Conservation (phyloP, 2,329 filamentous ascomycete genomes). For the Penicillium sp. region DNA sequence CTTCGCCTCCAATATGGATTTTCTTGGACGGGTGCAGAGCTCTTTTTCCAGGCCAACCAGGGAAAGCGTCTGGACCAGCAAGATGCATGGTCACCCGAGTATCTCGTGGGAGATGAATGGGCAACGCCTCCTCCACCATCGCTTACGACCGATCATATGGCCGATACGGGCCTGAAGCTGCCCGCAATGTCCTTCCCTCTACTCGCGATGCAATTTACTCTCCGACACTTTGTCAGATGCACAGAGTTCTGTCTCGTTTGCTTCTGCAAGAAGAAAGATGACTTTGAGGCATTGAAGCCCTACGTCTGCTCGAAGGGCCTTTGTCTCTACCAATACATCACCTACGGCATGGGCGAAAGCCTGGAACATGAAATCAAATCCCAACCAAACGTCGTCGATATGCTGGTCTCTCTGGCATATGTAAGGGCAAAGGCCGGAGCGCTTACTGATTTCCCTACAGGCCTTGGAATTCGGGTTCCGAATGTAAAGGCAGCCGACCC, state of each 20-base stretch:
- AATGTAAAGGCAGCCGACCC: background rate
- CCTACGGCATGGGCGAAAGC: slow-evolving; percentile 75
- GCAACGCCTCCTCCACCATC: slow-evolving; percentile 35
- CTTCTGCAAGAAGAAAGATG: slow-evolving; percentile 60
- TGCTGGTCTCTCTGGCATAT: slow-evolving; percentile 79
- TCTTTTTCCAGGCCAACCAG: slow-evolving; percentile 49
- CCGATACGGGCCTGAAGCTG: slow-evolving; percentile 17
- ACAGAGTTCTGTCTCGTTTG: slow-evolving; percentile 85
- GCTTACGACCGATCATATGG: slow-evolving; percentile 50
- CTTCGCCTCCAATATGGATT: slow-evolving; percentile 51
- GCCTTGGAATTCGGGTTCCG: slow-evolving; percentile 53
- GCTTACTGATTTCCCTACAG: slow-evolving; percentile 53
- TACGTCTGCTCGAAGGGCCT: slow-evolving; percentile 71
- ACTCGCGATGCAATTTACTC: slow-evolving; percentile 65
- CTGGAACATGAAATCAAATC: slow-evolving; percentile 77
- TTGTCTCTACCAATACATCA: slow-evolving; percentile 84
- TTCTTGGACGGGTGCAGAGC: slow-evolving; percentile 65
- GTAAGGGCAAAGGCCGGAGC: slow-evolving; percentile 42
- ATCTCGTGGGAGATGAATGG: slow-evolving; percentile 24
- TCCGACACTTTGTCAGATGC: slow-evolving; percentile 72
- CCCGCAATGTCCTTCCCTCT: slow-evolving; percentile 51
- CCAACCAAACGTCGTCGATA: slow-evolving; percentile 76
- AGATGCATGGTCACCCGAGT: slow-evolving; percentile 12
- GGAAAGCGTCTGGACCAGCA: slow-evolving; percentile 24
- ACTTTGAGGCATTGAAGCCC: slow-evolving; percentile 52